phyloP scores from a whole-genome alignment of 169 alveolate species.

The Plasmodium ovale region DNA sequence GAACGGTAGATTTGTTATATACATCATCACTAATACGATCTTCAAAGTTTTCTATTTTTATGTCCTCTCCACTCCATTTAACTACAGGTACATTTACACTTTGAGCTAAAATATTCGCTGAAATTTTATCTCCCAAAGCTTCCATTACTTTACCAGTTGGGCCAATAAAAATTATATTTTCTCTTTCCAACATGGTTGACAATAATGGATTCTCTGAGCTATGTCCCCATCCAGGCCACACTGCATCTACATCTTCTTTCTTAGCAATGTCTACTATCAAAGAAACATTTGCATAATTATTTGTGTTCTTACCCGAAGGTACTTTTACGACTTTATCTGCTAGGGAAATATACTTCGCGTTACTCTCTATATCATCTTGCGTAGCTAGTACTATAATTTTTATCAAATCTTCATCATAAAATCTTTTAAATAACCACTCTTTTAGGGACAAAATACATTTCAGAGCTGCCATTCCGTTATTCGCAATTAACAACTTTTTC shows the following conservation, averaged over 20 bases:
- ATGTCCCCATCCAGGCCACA: conserved; percentile 98
- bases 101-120: conserved; percentile 94
- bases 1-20: conserved; percentile 75
- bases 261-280: conserved; percentile 81
- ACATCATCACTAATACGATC: conserved; percentile 43
- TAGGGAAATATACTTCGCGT: conserved; percentile 78
- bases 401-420: conserved; percentile 80
- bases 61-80: conserved; percentile 93
- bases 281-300: conserved; percentile 80
- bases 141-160: conserved; percentile 91
- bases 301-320: conserved; percentile 78
- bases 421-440: conserved; percentile 81
- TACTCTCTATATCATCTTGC: conserved; percentile 80
- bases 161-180: conserved; percentile 92
- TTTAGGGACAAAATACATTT: conserved; percentile 81
- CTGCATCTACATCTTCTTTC: conserved; percentile 91
- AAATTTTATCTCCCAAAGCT: conserved; percentile 95
- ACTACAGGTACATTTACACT: conserved; percentile 92
- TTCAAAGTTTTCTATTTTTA: conserved; percentile 67
- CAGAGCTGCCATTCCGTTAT: conserved; percentile 83
- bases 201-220: conserved; percentile 93
- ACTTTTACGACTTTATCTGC: conserved; percentile 81
- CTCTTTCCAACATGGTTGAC: conserved; percentile 84
- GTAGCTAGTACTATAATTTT: conserved; percentile 82
- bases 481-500: conserved; percentile 79